These are phyloP conservation scores for Chaetomium olivaceum DNA, from an alignment of 2,329 filamentous ascomycete genomes.

Conservation along the genomic window DNA sequence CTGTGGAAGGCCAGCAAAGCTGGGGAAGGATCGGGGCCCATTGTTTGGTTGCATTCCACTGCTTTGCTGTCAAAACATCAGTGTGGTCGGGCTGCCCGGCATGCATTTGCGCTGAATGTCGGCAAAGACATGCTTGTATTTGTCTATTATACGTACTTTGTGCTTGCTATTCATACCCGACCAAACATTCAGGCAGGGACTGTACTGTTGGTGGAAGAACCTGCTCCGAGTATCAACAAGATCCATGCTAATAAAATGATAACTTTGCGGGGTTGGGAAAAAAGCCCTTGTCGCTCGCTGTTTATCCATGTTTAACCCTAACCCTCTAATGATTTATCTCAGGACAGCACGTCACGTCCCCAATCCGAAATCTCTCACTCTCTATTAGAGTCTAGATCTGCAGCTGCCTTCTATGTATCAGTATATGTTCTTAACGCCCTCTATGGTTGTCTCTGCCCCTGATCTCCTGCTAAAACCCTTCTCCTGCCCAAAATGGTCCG, in stretches of 20 bases:
- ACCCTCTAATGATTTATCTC: not conserved
- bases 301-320: not conserved
- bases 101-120: not conserved
- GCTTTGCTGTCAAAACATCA: not conserved
- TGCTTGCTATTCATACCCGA: too few relatives aligned
- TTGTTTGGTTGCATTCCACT: not conserved
- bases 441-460: not conserved
- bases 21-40: not conserved
- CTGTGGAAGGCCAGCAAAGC: not conserved
- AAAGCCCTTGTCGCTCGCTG: not conserved
- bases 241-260: not conserved
- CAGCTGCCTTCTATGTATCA: not conserved
- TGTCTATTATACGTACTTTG: not conserved
- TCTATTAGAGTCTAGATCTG: not conserved
- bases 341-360: too few relatives aligned
- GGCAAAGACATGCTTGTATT: not conserved
- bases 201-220: not conserved
- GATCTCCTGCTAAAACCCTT: constrained; percentile 53
- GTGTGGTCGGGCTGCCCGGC: constrained; percentile 2
- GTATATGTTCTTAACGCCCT: not conserved
- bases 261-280: constrained; percentile 8
- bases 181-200: not conserved
- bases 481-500: constrained; percentile 63
- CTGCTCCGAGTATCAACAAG: not conserved
- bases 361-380: not conserved